Conservation (phyloP, 192 early-diverging fungal species). For the Rhizoclosmatium globosum region DNA sequence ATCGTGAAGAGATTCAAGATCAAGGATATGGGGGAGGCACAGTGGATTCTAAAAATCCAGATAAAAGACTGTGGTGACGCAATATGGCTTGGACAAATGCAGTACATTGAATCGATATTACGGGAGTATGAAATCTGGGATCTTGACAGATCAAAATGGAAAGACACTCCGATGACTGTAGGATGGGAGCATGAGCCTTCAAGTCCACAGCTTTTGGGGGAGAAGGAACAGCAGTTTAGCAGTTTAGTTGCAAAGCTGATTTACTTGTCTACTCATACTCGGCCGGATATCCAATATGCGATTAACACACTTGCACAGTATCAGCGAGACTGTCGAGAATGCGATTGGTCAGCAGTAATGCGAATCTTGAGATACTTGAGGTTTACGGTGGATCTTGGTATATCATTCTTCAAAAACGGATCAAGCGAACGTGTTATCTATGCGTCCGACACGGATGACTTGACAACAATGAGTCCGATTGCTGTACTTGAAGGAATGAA, state of each 20-base stretch:
- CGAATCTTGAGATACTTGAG: neutral
- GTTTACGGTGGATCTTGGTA: neutral
- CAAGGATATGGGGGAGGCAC: neutral
- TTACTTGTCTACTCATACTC: neutral
- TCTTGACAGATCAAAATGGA: neutral
- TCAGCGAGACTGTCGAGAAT: neutral
- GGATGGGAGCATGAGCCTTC: neutral
- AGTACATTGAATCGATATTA: neutral
- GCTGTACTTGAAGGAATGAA: neutral
- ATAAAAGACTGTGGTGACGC: neutral
- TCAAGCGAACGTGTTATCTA: neutral
- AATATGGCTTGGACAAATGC: neutral
- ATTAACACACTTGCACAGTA: neutral
- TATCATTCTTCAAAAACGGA: neutral
- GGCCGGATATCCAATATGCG: neutral
- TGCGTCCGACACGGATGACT: neutral
- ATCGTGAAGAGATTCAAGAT: neutral
- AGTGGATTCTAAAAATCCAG: neutral
- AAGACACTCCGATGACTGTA: neutral
- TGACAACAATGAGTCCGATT: neutral
- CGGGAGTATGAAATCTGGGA: neutral
- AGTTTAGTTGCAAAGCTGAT: neutral
- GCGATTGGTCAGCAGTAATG: conserved; percentile 4
- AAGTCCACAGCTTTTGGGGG: neutral
- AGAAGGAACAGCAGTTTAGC: neutral